phyloP scores from a whole-genome alignment of 2,329 filamentous ascomycete species.

The Cercospora sp. region DNA sequence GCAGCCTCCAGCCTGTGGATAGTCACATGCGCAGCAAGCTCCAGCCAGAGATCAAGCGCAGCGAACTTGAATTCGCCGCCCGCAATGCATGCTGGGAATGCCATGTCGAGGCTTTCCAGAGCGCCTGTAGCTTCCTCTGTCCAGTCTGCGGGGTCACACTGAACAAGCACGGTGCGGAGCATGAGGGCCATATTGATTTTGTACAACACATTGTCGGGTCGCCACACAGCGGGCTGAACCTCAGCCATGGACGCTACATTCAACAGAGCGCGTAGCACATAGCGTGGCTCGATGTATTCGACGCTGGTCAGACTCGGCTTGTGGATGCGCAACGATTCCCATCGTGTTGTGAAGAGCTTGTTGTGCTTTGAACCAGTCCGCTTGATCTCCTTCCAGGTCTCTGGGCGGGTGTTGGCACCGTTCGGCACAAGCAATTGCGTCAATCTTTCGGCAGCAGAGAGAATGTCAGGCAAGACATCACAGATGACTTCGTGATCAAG shows the following conservation, averaged over 20 bases:
- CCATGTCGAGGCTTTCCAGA: slow-evolving; percentile 28
- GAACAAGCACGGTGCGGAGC: slow-evolving; percentile 41
- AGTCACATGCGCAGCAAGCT: slow-evolving; percentile 33
- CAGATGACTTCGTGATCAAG: slow-evolving; percentile 47
- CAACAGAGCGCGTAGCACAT: slow-evolving; percentile 44
- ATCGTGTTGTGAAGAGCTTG: slow-evolving; percentile 41
- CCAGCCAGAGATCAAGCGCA: slow-evolving; percentile 28
- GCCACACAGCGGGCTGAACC: slow-evolving; percentile 35
- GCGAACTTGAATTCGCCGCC: slow-evolving; percentile 23
- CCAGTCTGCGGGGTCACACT: slow-evolving; percentile 31
- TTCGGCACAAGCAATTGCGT: slow-evolving; percentile 33
- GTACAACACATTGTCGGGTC: slow-evolving; percentile 47
- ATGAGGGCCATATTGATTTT: slow-evolving; percentile 48
- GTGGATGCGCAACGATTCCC: slow-evolving; percentile 39
- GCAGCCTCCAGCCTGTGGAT: slow-evolving; percentile 29
- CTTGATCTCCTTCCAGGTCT: slow-evolving; percentile 36
- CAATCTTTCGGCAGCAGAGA: slow-evolving; percentile 32
- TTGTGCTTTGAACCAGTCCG: slow-evolving; percentile 42
- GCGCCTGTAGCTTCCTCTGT: slow-evolving; percentile 34
- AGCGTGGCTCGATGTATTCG: slow-evolving; percentile 45
- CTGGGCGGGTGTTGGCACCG: slow-evolving; percentile 28
- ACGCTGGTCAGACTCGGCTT: slow-evolving; percentile 42
- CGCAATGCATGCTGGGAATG: slow-evolving; percentile 31
- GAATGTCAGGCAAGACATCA: slow-evolving; percentile 43
- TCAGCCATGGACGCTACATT: slow-evolving; percentile 33